These are phyloP conservation scores for Tetrapyrgos nigripes DNA, from an alignment of 1,284 basidiomycete species.

Conservation along the genomic window DNA sequence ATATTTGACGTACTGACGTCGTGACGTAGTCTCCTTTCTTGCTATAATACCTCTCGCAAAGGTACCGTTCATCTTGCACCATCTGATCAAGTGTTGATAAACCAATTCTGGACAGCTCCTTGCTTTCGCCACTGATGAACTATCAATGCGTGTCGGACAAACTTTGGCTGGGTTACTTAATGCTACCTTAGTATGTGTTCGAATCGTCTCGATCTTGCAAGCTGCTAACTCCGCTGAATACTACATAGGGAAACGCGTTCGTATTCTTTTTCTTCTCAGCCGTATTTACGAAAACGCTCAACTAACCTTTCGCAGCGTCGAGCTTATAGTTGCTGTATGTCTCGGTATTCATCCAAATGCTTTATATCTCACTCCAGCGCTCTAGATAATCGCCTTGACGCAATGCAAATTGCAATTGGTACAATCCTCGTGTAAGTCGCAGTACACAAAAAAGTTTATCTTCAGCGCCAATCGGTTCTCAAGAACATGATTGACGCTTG, in stretches of 20 bases:
- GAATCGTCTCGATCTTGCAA: constrained; percentile 1
- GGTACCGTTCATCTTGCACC: constrained; percentile 39
- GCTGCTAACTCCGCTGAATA: constrained; percentile 9
- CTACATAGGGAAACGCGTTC: constrained; percentile 78
- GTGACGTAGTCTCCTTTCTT: constrained; percentile 68
- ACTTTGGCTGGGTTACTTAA: constrained; percentile 87
- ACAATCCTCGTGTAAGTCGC: constrained; percentile 75
- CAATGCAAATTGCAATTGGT: constrained; percentile 87
- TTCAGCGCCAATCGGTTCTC: not conserved
- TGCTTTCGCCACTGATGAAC: constrained; percentile 88
- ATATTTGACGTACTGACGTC: not conserved
- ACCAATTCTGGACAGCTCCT: constrained; percentile 57
- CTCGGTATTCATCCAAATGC: constrained; percentile 16
- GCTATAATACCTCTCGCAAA: constrained; percentile 81
- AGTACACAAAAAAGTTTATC: too few species aligned
- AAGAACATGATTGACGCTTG: not conserved
- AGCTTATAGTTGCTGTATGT: constrained; percentile 79
- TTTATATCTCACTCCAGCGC: constrained; percentile 18
- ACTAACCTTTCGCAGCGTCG: constrained; percentile 57
- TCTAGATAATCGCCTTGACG: constrained; percentile 79
- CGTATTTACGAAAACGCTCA: not conserved
- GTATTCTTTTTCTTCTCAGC: constrained; percentile 34
- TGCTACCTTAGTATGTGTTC: constrained; percentile 74
- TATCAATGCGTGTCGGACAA: constrained; percentile 84
- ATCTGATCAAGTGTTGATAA: constrained; percentile 2